A percentile compares a stretch with the other conserved stretches of the same genome.
Conservation (phyloP, 1,139 yeast species). For the Saccharomyces hybrid region DNA sequence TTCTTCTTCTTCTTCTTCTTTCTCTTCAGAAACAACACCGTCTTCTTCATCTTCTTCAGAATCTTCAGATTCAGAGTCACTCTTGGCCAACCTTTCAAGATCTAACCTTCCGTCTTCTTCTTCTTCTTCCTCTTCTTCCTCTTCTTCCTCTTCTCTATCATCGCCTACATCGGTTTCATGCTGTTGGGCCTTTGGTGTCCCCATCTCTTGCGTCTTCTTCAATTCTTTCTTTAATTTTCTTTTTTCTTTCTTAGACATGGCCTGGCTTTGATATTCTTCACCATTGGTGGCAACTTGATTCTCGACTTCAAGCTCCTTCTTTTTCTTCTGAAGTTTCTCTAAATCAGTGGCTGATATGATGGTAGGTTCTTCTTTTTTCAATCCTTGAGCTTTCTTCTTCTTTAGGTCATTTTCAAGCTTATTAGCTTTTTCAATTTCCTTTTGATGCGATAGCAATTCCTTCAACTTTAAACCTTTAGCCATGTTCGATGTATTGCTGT, state of each 20-base stretch:
- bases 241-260: conserved; percentile 54
- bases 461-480: conserved; percentile 34
- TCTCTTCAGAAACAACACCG: conserved; percentile 39
- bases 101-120: conserved; percentile 30
- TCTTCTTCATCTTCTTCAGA: conserved; percentile 41
- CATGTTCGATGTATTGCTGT: conserved; percentile 18
- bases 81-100: conserved; percentile 51
- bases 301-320: conserved; percentile 5
- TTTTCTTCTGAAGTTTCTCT: conserved; percentile 10
- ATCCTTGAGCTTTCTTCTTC: conserved; percentile 17
- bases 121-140: conserved; percentile 30
- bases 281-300: conserved; percentile 12
- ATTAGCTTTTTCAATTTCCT: conserved; percentile 18
- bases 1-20: conserved; percentile 36
- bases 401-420: conserved; percentile 20
- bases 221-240: conserved; percentile 52
- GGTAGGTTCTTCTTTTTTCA: conserved; percentile 29
- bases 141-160: conserved; percentile 31
- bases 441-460: conserved; percentile 29
- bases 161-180: conserved; percentile 25
- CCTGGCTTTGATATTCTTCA: conserved; percentile 41
- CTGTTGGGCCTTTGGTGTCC: conserved; percentile 5
- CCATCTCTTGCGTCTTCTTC: conserved; percentile 23
- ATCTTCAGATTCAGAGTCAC: conserved; percentile 40
- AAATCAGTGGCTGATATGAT: conserved; percentile 33